Evolutionary conservation across 192 early-diverging fungal species (phyloP).

Genomic region (Piromyces finnis): DNA sequence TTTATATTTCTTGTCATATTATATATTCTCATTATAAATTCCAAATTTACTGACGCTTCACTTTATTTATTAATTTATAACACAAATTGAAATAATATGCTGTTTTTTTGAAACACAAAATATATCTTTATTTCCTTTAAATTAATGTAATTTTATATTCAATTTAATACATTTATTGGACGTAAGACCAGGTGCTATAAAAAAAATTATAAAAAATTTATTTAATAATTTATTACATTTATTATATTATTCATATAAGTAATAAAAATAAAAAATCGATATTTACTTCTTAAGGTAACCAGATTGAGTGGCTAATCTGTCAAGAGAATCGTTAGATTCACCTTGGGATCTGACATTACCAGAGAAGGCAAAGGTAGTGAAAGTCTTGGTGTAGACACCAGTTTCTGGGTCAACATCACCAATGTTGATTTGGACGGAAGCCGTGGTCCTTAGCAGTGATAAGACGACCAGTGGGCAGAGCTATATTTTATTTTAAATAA

Average conservation of each 20-base stretch:
- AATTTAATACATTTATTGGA: not conserved
- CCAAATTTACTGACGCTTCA: not conserved
- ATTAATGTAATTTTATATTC: not conserved
- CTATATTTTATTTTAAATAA: no score
- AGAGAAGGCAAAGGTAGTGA: slow-evolving; percentile 76
- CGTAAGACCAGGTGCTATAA: not conserved
- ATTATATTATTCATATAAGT: no score
- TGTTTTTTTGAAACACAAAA: not conserved
- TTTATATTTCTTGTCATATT: no score
- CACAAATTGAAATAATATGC: not conserved
- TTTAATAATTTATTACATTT: no score
- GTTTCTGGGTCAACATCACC: slow-evolving; percentile 67
- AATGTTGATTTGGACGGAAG: slow-evolving; percentile 94
- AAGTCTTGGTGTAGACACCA: slow-evolving; percentile 52
- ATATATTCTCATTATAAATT: no score
- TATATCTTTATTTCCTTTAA: not conserved
- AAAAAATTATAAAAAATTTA: no score
- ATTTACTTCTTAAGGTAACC: slow-evolving; percentile 44
- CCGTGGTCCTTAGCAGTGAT: slow-evolving; percentile 98
- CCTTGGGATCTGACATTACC: slow-evolving; percentile 78
- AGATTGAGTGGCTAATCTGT: slow-evolving; percentile 69
- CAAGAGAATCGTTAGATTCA: slow-evolving; percentile 91
- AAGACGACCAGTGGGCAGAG: slow-evolving; percentile 95
- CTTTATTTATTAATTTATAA: not conserved
- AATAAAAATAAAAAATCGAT: no score